Evolutionary conservation across 306 rosid species (phyloP).

Genomic region (Dryas alaskensis): DNA sequence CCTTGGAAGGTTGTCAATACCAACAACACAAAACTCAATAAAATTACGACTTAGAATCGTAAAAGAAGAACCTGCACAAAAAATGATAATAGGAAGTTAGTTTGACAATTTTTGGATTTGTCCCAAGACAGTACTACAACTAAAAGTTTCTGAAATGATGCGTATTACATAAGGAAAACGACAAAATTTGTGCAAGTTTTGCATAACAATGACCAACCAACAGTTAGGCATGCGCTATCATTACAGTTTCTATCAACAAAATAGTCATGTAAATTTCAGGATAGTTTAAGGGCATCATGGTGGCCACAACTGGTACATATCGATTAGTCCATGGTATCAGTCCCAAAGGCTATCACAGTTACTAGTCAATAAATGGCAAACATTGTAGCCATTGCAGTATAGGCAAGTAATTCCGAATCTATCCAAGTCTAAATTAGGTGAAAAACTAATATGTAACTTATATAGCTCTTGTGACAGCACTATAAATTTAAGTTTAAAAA

Average conservation of each 20-base stretch:
- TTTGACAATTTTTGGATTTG: background rate
- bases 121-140: background rate
- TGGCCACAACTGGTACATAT: background rate
- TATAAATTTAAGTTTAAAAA: background rate
- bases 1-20: conserved; percentile 88
- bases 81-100: conserved; percentile 19
- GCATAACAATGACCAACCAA: background rate
- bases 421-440: background rate
- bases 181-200: background rate
- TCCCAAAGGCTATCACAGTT: background rate
- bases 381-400: background rate
- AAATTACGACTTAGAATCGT: conserved; percentile 65
- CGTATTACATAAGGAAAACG: background rate
- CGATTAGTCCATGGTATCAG: background rate
- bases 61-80: conserved; percentile 72
- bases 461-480: background rate
- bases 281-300: background rate
- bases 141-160: background rate
- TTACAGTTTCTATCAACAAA: background rate
- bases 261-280: background rate
- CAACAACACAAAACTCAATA: conserved; percentile 79
- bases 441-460: background rate
- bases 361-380: background rate
- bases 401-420: conserved; percentile 1
- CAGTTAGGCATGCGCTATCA: background rate